phyloP scores from a whole-genome alignment of 2,329 filamentous ascomycete species.

The Phoma sp. region DNA sequence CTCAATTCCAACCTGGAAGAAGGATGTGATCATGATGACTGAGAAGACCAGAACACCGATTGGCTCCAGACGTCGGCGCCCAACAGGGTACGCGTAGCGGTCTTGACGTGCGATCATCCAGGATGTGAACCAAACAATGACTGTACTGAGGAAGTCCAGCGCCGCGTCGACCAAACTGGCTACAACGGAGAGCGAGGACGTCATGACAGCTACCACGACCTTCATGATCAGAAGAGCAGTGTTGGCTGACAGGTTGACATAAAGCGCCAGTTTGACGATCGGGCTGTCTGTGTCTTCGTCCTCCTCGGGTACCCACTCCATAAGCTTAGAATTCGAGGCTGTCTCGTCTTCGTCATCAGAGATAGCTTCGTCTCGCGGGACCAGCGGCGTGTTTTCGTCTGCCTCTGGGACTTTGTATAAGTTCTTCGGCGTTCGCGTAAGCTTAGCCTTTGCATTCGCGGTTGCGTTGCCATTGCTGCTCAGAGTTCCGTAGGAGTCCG shows the following conservation, averaged over 20 bases:
- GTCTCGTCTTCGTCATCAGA: conserved; percentile 53
- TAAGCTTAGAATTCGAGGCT: conserved; percentile 57
- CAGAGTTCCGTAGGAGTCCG: conserved; percentile 40
- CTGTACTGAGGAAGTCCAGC: conserved; percentile 80
- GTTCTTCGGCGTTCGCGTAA: conserved; percentile 72
- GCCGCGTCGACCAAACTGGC: conserved; percentile 80
- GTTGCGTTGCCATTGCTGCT: conserved; percentile 17
- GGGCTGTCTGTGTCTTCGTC: conserved; percentile 75
- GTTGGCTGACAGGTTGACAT: conserved; percentile 83
- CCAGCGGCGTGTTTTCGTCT: conserved; percentile 70
- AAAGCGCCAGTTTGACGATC: conserved; percentile 86
- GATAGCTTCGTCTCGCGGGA: conserved; percentile 50
- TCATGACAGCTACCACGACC: conserved; percentile 75
- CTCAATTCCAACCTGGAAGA: conserved; percentile 77
- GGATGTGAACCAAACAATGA: conserved; percentile 80
- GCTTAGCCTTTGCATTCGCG: conserved; percentile 35
- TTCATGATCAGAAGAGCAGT: conserved; percentile 76
- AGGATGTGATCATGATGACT: conserved; percentile 85
- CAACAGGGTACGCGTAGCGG: conserved; percentile 78
- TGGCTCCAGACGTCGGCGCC: conserved; percentile 76
- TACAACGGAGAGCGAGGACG: conserved; percentile 80
- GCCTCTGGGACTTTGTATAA: conserved; percentile 73
- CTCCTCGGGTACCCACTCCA: conserved; percentile 71
- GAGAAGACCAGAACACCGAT: conserved; percentile 81
- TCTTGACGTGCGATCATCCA: conserved; percentile 75